phyloP scores from a whole-genome alignment of 2,329 filamentous ascomycete genomes.

The Penicillium sp. region DNA sequence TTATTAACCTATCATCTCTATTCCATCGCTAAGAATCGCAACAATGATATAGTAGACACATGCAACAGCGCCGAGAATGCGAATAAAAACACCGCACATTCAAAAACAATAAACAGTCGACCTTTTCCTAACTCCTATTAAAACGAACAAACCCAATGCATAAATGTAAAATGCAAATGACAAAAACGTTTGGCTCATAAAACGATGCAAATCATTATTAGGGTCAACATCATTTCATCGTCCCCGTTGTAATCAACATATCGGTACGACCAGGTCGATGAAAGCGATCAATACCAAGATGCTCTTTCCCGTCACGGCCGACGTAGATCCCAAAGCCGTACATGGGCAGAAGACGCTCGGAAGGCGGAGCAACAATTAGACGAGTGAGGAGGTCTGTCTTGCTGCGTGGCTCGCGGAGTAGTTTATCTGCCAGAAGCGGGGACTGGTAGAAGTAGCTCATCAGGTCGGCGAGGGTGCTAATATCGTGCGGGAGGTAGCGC shows the following conservation, averaged over 20 bases:
- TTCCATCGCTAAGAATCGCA: neutral
- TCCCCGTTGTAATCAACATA: conserved; percentile 40
- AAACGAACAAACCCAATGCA: neutral
- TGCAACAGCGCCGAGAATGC: conserved; percentile 11
- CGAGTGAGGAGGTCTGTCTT: conserved; percentile 64
- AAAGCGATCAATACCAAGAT: conserved; percentile 56
- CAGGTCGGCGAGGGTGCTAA: conserved; percentile 68
- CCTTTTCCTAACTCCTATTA: neutral
- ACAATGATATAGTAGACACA: neutral
- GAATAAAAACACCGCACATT: neutral
- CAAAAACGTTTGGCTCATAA: conserved; percentile 1
- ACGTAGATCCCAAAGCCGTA: conserved; percentile 56
- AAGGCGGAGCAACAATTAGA: conserved; percentile 53
- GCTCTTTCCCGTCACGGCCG: conserved; percentile 56
- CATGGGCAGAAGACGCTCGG: conserved; percentile 35
- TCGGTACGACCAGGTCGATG: conserved; percentile 40
- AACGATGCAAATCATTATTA: conserved; percentile 4
- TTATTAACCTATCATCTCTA: no score
- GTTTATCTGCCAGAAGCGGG: conserved; percentile 64
- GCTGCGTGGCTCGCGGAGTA: conserved; percentile 64
- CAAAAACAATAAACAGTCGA: neutral
- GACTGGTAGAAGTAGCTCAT: conserved; percentile 71
- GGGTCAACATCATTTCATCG: conserved; percentile 20
- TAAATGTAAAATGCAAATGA: conserved; percentile 1
- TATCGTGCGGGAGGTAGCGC: conserved; percentile 65